These are phyloP conservation scores for Xylaria sp. DNA, from an alignment of 2,329 filamentous ascomycete species.

Conservation along the genomic window DNA sequence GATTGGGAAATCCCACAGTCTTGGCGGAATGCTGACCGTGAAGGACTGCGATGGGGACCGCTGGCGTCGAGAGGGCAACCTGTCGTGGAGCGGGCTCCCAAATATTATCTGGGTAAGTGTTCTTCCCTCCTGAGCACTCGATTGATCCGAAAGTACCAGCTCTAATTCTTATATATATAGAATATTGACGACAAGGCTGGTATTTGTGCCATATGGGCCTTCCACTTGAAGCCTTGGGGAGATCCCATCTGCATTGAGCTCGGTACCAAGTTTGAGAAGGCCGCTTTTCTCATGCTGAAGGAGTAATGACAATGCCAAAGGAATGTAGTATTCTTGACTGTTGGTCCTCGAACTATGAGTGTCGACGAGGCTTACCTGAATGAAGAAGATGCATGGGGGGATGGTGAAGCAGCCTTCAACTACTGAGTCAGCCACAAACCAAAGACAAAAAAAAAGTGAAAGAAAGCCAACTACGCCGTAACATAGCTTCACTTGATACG, in stretches of 20 bases:
- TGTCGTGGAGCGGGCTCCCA: conserved; percentile 53
- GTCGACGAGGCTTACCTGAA: background rate
- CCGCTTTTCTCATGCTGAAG: conserved; percentile 33
- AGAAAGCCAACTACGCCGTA: no score
- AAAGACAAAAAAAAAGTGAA: background rate
- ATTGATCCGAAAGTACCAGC: conserved; percentile 37
- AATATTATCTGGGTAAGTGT: conserved; percentile 60
- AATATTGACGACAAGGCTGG: conserved; percentile 53
- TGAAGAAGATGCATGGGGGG: background rate
- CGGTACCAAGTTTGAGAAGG: conserved; percentile 37
- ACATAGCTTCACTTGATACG: no score
- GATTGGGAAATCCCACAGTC: conserved; percentile 50
- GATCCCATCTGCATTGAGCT: conserved; percentile 33
- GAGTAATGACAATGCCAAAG: background rate
- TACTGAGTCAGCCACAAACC: background rate
- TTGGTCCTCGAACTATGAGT: background rate
- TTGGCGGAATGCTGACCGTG: conserved; percentile 28
- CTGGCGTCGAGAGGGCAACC: conserved; percentile 36
- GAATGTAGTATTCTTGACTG: background rate
- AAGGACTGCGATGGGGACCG: conserved; percentile 38
- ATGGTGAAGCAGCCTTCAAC: background rate
- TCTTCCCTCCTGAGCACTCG: background rate
- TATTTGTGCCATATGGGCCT: conserved; percentile 47
- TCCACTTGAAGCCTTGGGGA: conserved; percentile 34
- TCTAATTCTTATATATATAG: conserved; percentile 33